These are phyloP conservation scores for Gloeopeniophorella convolvens DNA, from an alignment of 768 basidiomycete species.

Conservation along the genomic window DNA sequence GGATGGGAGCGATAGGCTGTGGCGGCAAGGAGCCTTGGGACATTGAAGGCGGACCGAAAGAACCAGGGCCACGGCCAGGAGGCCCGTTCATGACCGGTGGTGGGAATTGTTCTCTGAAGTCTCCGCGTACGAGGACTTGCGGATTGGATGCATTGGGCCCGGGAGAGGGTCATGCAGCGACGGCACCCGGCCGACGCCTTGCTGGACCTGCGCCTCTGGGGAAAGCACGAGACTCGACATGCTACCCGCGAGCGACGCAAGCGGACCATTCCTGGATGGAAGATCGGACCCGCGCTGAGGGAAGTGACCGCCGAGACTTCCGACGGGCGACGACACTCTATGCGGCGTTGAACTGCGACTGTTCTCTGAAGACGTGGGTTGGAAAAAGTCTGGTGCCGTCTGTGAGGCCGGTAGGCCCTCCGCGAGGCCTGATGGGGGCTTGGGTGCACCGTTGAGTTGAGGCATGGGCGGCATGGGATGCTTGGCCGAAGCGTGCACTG, in stretches of 20 bases:
- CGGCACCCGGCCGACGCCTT: conserved; percentile 21
- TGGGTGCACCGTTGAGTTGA: conserved; percentile 28
- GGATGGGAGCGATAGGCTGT: conserved; percentile 2
- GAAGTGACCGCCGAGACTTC: not conserved
- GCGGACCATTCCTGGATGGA: conserved; percentile 14
- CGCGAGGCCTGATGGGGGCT: not conserved
- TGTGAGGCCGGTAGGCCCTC: conserved; percentile 15
- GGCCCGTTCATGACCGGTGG: not conserved
- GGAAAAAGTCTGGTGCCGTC: conserved; percentile 18
- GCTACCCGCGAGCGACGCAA: conserved; percentile 16
- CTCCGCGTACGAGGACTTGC: conserved; percentile 24
- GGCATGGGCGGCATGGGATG: conserved; percentile 66
- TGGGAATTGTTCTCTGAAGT: not conserved
- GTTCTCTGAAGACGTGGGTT: not conserved
- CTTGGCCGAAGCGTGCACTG: conserved; percentile 38
- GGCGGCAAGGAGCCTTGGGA: not conserved
- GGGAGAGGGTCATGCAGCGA: conserved; percentile 21
- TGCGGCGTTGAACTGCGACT: conserved; percentile 23
- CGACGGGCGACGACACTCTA: conserved; percentile 20
- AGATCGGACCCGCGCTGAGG: conserved; percentile 5
- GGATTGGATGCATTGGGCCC: conserved; percentile 19
- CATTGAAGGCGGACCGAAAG: not conserved
- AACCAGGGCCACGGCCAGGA: too few relatives aligned
- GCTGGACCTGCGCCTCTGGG: conserved; percentile 29
- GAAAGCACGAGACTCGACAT: conserved; percentile 24